Conservation (phyloP, 495 filamentous ascomycete species). For the Copromyces sp. region DNA sequence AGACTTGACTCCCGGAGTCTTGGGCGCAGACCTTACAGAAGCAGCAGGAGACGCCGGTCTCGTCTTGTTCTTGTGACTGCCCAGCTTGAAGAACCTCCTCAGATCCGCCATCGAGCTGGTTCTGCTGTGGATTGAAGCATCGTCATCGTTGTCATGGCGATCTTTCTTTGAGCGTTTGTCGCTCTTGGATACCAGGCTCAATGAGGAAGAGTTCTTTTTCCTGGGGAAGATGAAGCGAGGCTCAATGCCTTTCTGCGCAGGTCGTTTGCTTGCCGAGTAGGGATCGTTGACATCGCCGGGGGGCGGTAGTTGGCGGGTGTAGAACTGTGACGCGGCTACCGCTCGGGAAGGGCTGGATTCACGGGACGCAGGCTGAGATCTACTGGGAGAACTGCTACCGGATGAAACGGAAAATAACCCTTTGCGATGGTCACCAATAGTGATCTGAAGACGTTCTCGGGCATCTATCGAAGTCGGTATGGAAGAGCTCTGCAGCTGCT, state of each 20-base stretch:
- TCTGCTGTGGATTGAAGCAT: conserved; percentile 31
- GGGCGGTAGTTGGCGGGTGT: conserved; percentile 63
- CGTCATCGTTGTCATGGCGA: conserved; percentile 37
- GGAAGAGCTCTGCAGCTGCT: conserved; percentile 18
- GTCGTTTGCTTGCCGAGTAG: conserved; percentile 73
- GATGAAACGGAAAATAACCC: conserved; percentile 63
- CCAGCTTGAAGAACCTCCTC: conserved; percentile 80
- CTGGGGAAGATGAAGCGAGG: conserved; percentile 71
- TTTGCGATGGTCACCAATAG: conserved; percentile 41
- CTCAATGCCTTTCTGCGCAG: conserved; percentile 64
- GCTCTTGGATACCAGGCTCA: conserved; percentile 25
- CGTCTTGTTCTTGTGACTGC: conserved; percentile 55
- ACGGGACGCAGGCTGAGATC: conserved; percentile 57
- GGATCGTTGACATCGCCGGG: conserved; percentile 78
- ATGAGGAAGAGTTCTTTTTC: conserved; percentile 40
- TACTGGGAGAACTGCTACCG: conserved; percentile 43
- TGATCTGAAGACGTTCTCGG: conserved; percentile 21
- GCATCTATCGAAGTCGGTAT: conserved; percentile 32
- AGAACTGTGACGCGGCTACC: conserved; percentile 46
- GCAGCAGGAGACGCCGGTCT: conserved; percentile 49
- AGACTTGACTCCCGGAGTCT: conserved; percentile 44
- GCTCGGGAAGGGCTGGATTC: conserved; percentile 53
- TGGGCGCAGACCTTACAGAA: conserved; percentile 42
- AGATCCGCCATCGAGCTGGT: conserved; percentile 90
- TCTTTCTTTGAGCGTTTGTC: conserved; percentile 25